Percentiles rank a stretch among this genome's conserved stretches.
Evolutionary conservation across 331 rosid species (phyloP).

Genomic region (Quercus lobata): DNA sequence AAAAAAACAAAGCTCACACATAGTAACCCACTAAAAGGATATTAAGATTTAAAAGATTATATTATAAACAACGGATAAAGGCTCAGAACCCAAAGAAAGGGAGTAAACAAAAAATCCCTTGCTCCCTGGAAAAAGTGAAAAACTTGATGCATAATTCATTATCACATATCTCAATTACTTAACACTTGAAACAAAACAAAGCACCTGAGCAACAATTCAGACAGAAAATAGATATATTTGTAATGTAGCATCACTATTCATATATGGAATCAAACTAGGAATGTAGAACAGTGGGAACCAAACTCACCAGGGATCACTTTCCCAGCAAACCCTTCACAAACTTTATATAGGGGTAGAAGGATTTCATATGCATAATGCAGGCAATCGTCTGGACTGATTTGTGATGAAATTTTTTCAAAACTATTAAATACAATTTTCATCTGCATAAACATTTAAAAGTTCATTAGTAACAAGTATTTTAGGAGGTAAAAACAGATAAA

Average conservation of each 20-base stretch:
- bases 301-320: slow-evolving; percentile 61
- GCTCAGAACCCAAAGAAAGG: not conserved
- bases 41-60: no score
- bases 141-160: not conserved
- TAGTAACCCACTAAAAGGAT: no score
- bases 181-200: not conserved
- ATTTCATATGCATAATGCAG: slow-evolving; percentile 49
- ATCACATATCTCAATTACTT: not conserved
- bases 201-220: not conserved
- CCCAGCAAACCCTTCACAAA: slow-evolving; percentile 85
- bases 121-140: not conserved
- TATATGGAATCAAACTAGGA: not conserved
- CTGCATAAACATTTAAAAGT: slow-evolving; percentile 43
- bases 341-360: slow-evolving; percentile 72
- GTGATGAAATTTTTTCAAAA: slow-evolving; percentile 47
- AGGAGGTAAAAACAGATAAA: slow-evolving; percentile 5
- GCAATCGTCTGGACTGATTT: slow-evolving; percentile 53
- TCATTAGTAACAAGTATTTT: not conserved
- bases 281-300: not conserved
- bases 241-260: not conserved
- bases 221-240: not conserved
- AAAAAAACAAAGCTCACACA: no score
- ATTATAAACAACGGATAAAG: not conserved
- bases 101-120: not conserved
- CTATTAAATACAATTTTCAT: slow-evolving; percentile 69